Evolutionary conservation across 2,329 filamentous ascomycete genomes (phyloP).

Genomic region (Neofusicoccum kwambonambiense): DNA sequence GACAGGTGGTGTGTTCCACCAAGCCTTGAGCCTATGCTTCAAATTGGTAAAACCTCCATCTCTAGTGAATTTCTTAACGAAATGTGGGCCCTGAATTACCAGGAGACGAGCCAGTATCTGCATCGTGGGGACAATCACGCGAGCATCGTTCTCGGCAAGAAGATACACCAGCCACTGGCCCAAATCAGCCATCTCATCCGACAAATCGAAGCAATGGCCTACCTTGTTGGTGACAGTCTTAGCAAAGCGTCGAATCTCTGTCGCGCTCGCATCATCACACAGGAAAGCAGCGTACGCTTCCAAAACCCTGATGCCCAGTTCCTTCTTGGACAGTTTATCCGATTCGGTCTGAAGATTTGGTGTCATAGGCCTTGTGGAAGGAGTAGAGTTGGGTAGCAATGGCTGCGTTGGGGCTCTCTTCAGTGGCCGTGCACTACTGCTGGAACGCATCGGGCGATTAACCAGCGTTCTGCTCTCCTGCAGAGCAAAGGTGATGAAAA

Average conservation of each 20-base stretch:
- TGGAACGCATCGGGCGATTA: slow-evolving; percentile 34
- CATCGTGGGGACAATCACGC: slow-evolving; percentile 75
- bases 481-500: slow-evolving; percentile 91
- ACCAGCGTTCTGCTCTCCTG: slow-evolving; percentile 58
- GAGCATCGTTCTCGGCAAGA: slow-evolving; percentile 79
- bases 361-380: slow-evolving; percentile 32
- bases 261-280: slow-evolving; percentile 67
- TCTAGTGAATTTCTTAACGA: slow-evolving; percentile 85
- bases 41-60: slow-evolving; percentile 86
- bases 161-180: slow-evolving; percentile 85
- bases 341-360: slow-evolving; percentile 22
- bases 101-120: slow-evolving; percentile 83
- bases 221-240: slow-evolving; percentile 95
- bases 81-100: slow-evolving; percentile 75
- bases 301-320: slow-evolving; percentile 72
- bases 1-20: slow-evolving; percentile 82
- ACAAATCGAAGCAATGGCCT: slow-evolving; percentile 30
- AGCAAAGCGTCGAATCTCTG: slow-evolving; percentile 80
- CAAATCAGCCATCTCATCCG: slow-evolving; percentile 30
- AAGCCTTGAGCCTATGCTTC: slow-evolving; percentile 75
- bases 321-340: slow-evolving; percentile 55
- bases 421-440: slow-evolving; percentile 33
- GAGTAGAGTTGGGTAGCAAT: slow-evolving; percentile 26
- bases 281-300: slow-evolving; percentile 75
- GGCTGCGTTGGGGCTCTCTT: slow-evolving; percentile 25